Evolutionary conservation across 805 yeast species (phyloP).

Genomic region (Clavispora phyllophila): DNA sequence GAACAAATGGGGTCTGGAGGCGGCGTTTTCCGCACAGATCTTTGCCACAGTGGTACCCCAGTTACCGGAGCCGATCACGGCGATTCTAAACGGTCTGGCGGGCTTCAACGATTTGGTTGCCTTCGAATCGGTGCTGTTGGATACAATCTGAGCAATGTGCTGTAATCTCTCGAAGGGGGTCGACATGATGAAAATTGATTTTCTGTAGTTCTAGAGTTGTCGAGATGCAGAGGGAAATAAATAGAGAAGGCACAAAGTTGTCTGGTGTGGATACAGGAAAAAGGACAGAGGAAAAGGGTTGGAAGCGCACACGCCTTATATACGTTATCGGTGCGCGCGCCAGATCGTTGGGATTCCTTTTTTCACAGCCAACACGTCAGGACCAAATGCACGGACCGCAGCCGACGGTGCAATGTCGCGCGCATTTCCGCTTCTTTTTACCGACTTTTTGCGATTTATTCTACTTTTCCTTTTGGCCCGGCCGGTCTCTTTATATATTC

Average conservation of each 20-base stretch:
- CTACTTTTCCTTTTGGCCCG: background rate
- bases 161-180: conserved; percentile 14
- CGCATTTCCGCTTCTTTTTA: background rate
- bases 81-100: conserved; percentile 29
- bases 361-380: background rate
- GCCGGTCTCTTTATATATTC: background rate
- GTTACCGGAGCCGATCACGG: conserved; percentile 85
- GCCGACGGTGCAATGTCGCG: background rate
- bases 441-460: background rate
- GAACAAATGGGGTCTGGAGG: conserved; percentile 67
- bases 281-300: background rate
- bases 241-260: background rate
- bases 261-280: background rate
- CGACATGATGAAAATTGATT: background rate
- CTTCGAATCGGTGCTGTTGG: conserved; percentile 8
- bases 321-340: background rate
- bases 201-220: background rate
- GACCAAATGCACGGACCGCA: background rate
- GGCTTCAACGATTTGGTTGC: conserved; percentile 4
- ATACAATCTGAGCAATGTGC: conserved; percentile 14
- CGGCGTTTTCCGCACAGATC: conserved; percentile 84
- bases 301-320: background rate
- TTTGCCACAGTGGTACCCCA: conserved; percentile 99
- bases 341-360: background rate
- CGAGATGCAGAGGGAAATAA: background rate